Percentiles rank a stretch among this genome's conserved stretches.
phyloP scores from a whole-genome alignment of 441 rosid species.

The Adansonia gregorii region DNA sequence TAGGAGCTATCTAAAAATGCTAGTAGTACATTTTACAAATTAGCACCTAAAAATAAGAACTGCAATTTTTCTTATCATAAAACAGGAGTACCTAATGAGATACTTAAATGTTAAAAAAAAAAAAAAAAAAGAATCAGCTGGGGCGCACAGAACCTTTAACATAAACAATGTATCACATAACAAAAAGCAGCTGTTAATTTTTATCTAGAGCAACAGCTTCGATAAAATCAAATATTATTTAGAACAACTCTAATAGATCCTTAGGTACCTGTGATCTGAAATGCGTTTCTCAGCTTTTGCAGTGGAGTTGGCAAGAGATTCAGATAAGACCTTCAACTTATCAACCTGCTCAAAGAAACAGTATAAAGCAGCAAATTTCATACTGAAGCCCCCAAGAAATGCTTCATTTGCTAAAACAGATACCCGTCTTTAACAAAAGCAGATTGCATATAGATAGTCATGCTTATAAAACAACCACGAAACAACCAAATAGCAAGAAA shows the following conservation, averaged over 20 bases:
- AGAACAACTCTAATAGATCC: not conserved
- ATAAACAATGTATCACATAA: not conserved
- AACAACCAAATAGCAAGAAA: slow-evolving; percentile 24
- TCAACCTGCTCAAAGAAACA: slow-evolving; percentile 71
- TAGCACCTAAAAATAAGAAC: not conserved
- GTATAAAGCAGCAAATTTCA: slow-evolving; percentile 15
- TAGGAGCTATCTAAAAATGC: not conserved
- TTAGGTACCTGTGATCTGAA: slow-evolving; percentile 73
- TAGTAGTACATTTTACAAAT: not conserved
- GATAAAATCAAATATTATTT: slow-evolving; percentile 6
- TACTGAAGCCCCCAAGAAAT: slow-evolving; percentile 17
- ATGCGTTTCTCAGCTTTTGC: slow-evolving; percentile 90
- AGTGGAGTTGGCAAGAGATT: slow-evolving; percentile 82
- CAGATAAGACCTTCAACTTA: slow-evolving; percentile 89
- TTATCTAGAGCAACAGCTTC: slow-evolving; percentile 7
- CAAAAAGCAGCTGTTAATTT: not conserved
- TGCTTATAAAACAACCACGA: slow-evolving; percentile 21
- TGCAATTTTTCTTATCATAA: slow-evolving; percentile 3
- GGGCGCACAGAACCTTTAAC: not conserved
- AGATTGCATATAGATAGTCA: slow-evolving; percentile 12
- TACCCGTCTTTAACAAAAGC: slow-evolving; percentile 22
- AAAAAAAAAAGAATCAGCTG: not conserved
- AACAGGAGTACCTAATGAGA: slow-evolving; percentile 6
- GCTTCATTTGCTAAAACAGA: slow-evolving; percentile 21
- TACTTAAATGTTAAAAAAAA: not conserved